Evolutionary conservation across 176 grass and related monocot genomes (phyloP).

Genomic region (Poa annua): DNA sequence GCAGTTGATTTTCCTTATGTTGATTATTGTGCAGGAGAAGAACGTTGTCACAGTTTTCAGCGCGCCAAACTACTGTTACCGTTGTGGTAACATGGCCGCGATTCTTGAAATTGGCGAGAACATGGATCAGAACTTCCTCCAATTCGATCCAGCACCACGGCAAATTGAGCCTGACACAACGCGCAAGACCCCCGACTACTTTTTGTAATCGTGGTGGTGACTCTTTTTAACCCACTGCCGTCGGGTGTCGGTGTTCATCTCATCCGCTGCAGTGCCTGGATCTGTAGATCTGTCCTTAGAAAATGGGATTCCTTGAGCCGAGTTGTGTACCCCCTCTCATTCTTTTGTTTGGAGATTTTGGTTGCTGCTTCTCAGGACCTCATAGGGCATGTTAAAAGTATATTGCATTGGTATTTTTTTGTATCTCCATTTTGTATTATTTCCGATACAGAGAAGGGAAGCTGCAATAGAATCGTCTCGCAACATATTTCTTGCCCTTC

Average conservation of each 20-base stretch:
- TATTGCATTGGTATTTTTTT: constrained; percentile 39
- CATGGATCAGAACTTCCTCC: constrained; percentile 80
- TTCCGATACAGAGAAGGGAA: constrained; percentile 46
- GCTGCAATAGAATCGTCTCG: constrained; percentile 43
- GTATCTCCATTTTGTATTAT: constrained; percentile 58
- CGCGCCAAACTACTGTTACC: constrained; percentile 80
- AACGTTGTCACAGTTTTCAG: constrained; percentile 79
- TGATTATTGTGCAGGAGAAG: constrained; percentile 59
- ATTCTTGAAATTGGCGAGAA: constrained; percentile 77
- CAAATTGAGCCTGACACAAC: constrained; percentile 68
- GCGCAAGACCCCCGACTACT: constrained; percentile 80
- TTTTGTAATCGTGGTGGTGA: constrained; percentile 50
- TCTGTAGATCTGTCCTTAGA: constrained; percentile 61
- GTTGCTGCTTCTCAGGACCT: constrained; percentile 63
- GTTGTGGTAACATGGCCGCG: constrained; percentile 72
- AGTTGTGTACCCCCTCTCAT: constrained; percentile 46
- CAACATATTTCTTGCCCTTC: constrained; percentile 5
- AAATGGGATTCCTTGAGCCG: constrained; percentile 36
- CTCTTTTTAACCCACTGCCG: constrained; percentile 15
- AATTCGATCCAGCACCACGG: constrained; percentile 68
- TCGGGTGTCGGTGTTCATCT: constrained; percentile 20
- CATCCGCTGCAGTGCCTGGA: constrained; percentile 13
- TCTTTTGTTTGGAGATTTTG: constrained; percentile 64
- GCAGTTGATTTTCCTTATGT: constrained; percentile 2
- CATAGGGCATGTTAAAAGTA: constrained; percentile 50